These are phyloP conservation scores for Phyllachora maydis DNA, from an alignment of 2,329 filamentous ascomycete genomes.

Conservation along the genomic window DNA sequence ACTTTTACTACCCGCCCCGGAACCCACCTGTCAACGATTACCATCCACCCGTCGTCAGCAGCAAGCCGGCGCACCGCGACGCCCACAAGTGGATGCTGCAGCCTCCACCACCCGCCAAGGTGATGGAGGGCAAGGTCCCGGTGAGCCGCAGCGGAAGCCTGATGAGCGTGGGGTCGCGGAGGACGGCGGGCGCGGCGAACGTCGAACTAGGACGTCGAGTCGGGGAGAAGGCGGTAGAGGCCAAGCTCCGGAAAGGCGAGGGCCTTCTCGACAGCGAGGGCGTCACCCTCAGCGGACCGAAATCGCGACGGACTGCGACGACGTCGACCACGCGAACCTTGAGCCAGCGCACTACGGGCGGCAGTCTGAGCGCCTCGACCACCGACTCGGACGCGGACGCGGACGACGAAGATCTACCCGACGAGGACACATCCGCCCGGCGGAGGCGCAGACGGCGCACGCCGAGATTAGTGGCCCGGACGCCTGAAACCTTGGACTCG, in stretches of 20 bases:
- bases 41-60: slow-evolving; percentile 67
- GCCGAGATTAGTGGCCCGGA: too few relatives aligned
- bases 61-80: slow-evolving; percentile 44
- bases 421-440: slow-evolving; percentile 4
- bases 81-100: slow-evolving; percentile 84
- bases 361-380: slow-evolving; percentile 7
- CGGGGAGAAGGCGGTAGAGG: slow-evolving; percentile 22
- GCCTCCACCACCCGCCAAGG: slow-evolving; percentile 68
- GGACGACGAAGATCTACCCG: too few relatives aligned
- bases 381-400: slow-evolving; percentile 10
- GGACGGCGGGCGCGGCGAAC: slow-evolving; percentile 17
- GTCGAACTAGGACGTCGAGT: slow-evolving; percentile 20
- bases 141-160: slow-evolving; percentile 42
- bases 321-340: slow-evolving; percentile 7
- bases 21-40: slow-evolving; percentile 70
- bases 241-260: slow-evolving; percentile 22
- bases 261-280: too few relatives aligned
- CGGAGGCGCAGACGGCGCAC: slow-evolving; percentile 4
- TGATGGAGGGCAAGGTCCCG: slow-evolving; percentile 75
- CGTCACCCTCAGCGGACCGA: slow-evolving; percentile 5
- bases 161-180: slow-evolving; percentile 25
- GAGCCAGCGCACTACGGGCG: slow-evolving; percentile 8
- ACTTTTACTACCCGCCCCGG: slow-evolving; percentile 37
- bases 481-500: slow-evolving; percentile 8
- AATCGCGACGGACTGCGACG: slow-evolving; percentile 6